Evolutionary conservation across 345 rosid species (phyloP).

Genomic region (Salix viminalis): DNA sequence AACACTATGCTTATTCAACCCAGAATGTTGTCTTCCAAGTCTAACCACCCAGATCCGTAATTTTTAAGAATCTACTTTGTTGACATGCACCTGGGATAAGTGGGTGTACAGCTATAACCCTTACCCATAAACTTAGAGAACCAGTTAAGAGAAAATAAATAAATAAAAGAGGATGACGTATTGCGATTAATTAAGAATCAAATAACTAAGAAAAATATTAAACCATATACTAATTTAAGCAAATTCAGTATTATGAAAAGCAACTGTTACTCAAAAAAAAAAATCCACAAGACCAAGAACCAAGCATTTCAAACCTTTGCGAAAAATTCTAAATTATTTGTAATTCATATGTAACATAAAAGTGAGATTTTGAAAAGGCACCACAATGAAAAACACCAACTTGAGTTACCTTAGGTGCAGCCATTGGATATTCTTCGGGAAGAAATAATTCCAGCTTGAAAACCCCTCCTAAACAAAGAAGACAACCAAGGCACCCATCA

Average conservation of each 20-base stretch:
- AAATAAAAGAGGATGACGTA: background rate
- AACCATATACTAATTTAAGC: background rate
- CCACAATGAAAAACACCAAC: background rate
- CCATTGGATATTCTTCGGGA: slow-evolving; percentile 99
- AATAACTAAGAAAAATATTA: background rate
- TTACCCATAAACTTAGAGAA: background rate
- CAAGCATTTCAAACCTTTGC: background rate
- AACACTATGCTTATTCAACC: background rate
- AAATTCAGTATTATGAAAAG: background rate
- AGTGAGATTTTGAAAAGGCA: background rate
- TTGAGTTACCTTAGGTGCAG: slow-evolving; percentile 86
- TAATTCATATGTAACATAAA: background rate
- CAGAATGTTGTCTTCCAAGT: background rate
- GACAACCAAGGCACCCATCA: slow-evolving; percentile 11
- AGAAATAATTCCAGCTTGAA: slow-evolving; percentile 98
- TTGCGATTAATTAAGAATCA: too few species aligned
- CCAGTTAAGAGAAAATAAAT: background rate
- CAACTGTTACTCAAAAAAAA: too few species aligned
- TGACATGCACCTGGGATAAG: background rate
- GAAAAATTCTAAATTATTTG: background rate
- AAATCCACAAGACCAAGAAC: background rate
- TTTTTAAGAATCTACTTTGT: background rate
- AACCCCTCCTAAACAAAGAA: slow-evolving; percentile 66
- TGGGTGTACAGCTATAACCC: background rate
- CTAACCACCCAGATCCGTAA: background rate